Base-by-base conservation (phyloP, 441 rosid genomes). In the Gossypium schwendimanii region DNA sequence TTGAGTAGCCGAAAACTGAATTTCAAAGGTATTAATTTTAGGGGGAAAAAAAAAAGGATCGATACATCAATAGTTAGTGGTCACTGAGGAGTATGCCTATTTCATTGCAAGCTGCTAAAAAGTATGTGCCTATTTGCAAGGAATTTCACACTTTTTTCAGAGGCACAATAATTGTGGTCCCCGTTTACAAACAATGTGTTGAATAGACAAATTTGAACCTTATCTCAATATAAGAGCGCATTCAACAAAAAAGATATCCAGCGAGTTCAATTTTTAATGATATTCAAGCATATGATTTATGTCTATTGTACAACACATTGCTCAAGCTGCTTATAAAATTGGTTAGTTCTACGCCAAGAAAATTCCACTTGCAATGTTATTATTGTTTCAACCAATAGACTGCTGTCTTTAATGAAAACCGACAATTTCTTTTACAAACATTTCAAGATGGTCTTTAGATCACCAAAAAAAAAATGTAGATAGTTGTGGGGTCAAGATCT, bases 71-170 rank as follows among this genome's bases (percentile, higher is more conserved):
- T 47, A 8, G 23, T 47, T 66, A 7, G 28, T 12, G 69, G 8
- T 45, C 70, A 65, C 3, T 45, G 39, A 64, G 36, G 39, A 3
- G 57, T 66, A 66, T 0, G 41, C 4, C 4, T 45, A 26, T 2
- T 66, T 26, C 41, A 47, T 15, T 47, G 70, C 70, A 47, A 66
- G 44, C 18, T 67, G 41, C 71, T 9, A 62, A 31, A 61, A 15
- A 63, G 15, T 10, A 10, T 1, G 12, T 0, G 26, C 26, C 49
- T 17, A 36, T 17, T 18, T 17, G 49, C 6, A 17, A 36, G 44
- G 14, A 63, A 41, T 17, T n/a, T 8, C 47, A 31, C 6, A 28
- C 39, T 2, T 9, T 44, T 36, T 63, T 4, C 69, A 41, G 53
- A 20, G 53, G 53, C 17, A 63, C 52, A 41, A 63, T 1, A 63